Conservation (phyloP, 805 yeast genomes). For the Kodamaea kakaduensis region DNA sequence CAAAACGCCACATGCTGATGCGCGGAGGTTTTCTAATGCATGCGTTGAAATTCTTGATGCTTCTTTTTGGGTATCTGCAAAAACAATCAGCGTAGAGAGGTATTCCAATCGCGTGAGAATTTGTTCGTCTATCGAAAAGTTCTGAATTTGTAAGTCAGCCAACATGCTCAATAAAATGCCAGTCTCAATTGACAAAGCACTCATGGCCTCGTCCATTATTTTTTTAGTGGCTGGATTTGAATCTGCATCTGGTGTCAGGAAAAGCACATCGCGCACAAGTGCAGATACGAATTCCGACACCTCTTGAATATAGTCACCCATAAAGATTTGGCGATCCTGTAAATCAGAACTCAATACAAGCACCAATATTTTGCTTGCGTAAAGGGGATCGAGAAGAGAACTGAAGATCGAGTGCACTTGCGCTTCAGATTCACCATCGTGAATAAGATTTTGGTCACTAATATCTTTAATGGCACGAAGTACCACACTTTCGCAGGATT, state of each 20-base stretch:
- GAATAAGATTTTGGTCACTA: too few species aligned
- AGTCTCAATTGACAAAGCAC: constrained; percentile 14
- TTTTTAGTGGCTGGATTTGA: not conserved
- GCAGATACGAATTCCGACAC: constrained; percentile 39
- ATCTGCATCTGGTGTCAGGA: constrained; percentile 11
- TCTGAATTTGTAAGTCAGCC: constrained; percentile 9
- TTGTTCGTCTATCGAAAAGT: constrained; percentile 38
- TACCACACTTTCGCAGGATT: constrained; percentile 25
- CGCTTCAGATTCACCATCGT: too few species aligned
- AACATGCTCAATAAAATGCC: constrained; percentile 10
- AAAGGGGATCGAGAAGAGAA: constrained; percentile 1
- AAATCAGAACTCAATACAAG: constrained; percentile 38
- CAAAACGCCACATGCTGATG: constrained; percentile 24
- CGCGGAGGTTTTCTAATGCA: constrained; percentile 25
- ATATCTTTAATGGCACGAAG: constrained; percentile 11
- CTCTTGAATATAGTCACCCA: constrained; percentile 42
- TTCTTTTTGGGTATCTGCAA: constrained; percentile 28
- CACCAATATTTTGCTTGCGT: constrained; percentile 16
- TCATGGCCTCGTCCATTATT: not conserved
- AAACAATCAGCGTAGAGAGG: constrained; percentile 39
- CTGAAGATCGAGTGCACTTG: too few species aligned
- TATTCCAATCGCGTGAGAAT: constrained; percentile 59
- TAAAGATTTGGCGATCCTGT: constrained; percentile 40
- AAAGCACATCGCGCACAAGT: constrained; percentile 26
- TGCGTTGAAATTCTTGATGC: constrained; percentile 16